phyloP scores from a whole-genome alignment of 768 basidiomycete species.

The Mycena floridula region DNA sequence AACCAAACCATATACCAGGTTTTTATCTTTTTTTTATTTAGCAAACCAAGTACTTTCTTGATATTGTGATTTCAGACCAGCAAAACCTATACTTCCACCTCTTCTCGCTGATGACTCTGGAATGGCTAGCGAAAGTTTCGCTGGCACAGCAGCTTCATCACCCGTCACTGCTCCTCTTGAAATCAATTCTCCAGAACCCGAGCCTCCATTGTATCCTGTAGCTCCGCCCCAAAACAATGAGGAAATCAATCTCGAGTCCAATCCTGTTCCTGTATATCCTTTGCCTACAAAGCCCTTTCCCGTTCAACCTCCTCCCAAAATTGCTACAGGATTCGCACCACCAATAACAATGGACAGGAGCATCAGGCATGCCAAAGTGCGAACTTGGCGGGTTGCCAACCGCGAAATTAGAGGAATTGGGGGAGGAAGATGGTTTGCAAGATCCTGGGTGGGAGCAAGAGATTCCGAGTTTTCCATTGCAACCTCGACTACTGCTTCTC shows the following conservation, averaged over 20 bases:
- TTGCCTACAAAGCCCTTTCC: constrained; percentile 81
- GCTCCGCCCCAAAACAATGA: constrained; percentile 25
- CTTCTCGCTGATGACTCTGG: constrained; percentile 31
- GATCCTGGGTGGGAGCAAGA: constrained; percentile 81
- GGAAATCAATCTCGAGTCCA: constrained; percentile 52
- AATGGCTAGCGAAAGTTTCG: constrained; percentile 60
- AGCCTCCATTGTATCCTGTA: constrained; percentile 26
- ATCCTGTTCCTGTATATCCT: constrained; percentile 65
- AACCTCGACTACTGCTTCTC: constrained; percentile 21
- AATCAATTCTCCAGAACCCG: constrained; percentile 45
- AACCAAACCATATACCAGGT: neutral
- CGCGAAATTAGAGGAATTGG: constrained; percentile 79
- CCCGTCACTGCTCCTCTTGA: constrained; percentile 50
- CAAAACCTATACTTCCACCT: constrained; percentile 6
- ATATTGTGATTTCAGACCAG: neutral
- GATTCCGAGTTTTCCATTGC: constrained; percentile 57
- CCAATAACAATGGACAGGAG: constrained; percentile 60
- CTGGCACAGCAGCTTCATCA: constrained; percentile 70
- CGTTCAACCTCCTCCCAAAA: constrained; percentile 73
- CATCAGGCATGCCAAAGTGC: constrained; percentile 39
- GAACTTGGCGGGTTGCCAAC: constrained; percentile 69
- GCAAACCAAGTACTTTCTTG: neutral
- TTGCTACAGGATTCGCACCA: constrained; percentile 68
- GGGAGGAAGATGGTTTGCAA: constrained; percentile 76
- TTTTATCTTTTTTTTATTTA: neutral